Evolutionary conservation across 345 rosid genomes (phyloP).

Genomic region (Pugionium cornutum): DNA sequence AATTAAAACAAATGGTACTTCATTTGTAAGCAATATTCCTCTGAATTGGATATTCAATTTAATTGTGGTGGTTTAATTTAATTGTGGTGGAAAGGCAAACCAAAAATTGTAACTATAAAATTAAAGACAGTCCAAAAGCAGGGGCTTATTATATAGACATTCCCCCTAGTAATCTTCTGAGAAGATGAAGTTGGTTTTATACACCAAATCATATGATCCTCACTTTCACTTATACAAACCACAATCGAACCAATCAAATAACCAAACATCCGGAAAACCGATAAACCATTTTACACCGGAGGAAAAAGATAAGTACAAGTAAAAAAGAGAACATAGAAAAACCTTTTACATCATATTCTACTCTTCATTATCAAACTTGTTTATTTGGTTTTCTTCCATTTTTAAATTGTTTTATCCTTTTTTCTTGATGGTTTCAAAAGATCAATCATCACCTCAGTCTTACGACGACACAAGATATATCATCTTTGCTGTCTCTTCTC

Average conservation of each 20-base stretch:
- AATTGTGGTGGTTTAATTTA: too few relatives aligned
- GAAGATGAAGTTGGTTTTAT: constrained; percentile 25
- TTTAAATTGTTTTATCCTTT: constrained; percentile 9
- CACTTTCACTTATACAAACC: constrained; percentile 31
- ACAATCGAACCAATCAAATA: constrained; percentile 33
- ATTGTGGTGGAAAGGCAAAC: too few relatives aligned
- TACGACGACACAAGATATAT: constrained; percentile 73
- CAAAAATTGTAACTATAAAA: too few relatives aligned
- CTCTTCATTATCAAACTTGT: constrained; percentile 27
- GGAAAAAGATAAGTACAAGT: not conserved
- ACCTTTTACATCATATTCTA: constrained; percentile 23
- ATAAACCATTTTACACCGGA: constrained; percentile 32
- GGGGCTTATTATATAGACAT: constrained; percentile 17
- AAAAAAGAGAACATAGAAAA: constrained; percentile 1
- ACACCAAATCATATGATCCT: constrained; percentile 33
- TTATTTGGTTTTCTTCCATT: constrained; percentile 10
- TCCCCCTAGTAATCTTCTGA: not conserved
- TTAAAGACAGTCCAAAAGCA: not conserved
- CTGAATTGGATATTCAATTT: too few relatives aligned
- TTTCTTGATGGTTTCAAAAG: constrained; percentile 9
- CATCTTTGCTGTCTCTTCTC: constrained; percentile 69
- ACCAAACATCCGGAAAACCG: constrained; percentile 25
- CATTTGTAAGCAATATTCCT: too few relatives aligned
- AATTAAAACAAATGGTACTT: too few relatives aligned
- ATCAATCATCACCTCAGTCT: constrained; percentile 53